These are phyloP conservation scores for Isabelozyma pseudorhagii DNA, from an alignment of 805 yeast genomes.

Conservation along the genomic window DNA sequence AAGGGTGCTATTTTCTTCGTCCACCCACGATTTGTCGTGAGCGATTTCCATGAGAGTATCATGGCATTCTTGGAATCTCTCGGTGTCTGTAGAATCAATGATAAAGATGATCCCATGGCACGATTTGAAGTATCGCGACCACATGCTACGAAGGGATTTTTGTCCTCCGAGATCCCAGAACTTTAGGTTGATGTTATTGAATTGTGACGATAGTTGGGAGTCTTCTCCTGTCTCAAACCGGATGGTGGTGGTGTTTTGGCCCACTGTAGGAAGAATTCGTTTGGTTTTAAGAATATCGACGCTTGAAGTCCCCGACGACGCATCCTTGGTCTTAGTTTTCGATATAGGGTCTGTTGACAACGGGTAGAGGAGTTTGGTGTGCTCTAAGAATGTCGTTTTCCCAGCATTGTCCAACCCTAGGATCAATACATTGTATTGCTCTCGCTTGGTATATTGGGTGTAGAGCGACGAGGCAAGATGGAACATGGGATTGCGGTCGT, in stretches of 20 bases:
- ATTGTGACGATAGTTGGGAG: constrained; percentile 25
- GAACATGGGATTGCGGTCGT: constrained; percentile 24
- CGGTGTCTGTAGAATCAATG: constrained; percentile 86
- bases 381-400: constrained; percentile 58
- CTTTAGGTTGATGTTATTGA: constrained; percentile 54
- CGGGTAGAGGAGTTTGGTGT: constrained; percentile 35
- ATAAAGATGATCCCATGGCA: constrained; percentile 92
- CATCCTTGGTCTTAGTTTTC: constrained; percentile 3
- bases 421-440: constrained; percentile 53
- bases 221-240: constrained; percentile 38
- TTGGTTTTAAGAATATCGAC: constrained; percentile 37
- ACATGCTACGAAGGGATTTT: constrained; percentile 73
- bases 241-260: constrained; percentile 69
- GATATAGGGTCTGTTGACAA: constrained; percentile 17
- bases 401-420: constrained; percentile 96
- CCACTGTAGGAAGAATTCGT: constrained; percentile 87
- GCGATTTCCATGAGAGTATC: constrained; percentile 53
- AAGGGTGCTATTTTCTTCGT: constrained; percentile 27
- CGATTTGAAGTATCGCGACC: constrained; percentile 81
- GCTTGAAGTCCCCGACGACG: constrained; percentile 9
- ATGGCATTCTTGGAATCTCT: constrained; percentile 78
- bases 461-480: constrained; percentile 43
- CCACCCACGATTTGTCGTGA: constrained; percentile 40
- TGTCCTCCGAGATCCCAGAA: constrained; percentile 99
- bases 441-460: constrained; percentile 44